Evolutionary conservation across 192 early-diverging fungal species (phyloP).

Genomic region (Rhizophlyctis rosea): DNA sequence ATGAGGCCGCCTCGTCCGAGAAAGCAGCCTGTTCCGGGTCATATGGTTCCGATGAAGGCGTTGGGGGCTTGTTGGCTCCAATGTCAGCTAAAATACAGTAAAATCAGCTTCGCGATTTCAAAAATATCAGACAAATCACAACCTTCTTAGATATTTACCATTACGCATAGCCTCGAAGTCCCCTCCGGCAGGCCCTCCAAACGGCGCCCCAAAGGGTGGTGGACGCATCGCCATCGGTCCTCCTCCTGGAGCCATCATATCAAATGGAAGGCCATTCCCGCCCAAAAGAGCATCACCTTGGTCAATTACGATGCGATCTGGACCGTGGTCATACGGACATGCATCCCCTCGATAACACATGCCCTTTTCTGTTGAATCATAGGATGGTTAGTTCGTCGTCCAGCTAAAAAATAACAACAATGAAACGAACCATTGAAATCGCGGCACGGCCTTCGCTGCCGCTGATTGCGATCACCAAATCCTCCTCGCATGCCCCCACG

Average conservation of each 20-base stretch:
- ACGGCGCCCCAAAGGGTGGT: constrained; percentile 12
- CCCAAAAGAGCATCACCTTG: constrained; percentile 39
- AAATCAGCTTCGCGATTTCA: not conserved
- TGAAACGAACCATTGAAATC: constrained; percentile 71
- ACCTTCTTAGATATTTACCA: too few species aligned
- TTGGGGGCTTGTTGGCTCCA: constrained; percentile 11
- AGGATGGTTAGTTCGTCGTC: constrained; percentile 4
- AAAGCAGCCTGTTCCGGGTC: constrained; percentile 51
- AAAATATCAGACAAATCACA: too few species aligned
- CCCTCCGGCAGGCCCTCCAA: not conserved
- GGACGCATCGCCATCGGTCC: constrained; percentile 29
- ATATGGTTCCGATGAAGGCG: constrained; percentile 42
- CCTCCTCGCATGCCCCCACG: constrained; percentile 14
- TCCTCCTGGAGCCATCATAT: constrained; percentile 24
- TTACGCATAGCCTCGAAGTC: too few species aligned
- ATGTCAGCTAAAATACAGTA: not conserved
- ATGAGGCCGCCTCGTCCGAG: constrained; percentile 3
- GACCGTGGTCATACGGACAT: constrained; percentile 76
- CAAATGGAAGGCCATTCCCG: constrained; percentile 23
- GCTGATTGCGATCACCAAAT: constrained; percentile 41
- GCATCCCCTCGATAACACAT: constrained; percentile 77
- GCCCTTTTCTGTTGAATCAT: constrained; percentile 60
- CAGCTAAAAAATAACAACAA: constrained; percentile 8
- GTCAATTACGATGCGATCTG: constrained; percentile 66
- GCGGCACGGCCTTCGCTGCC: constrained; percentile 52